These are phyloP conservation scores for Anisogramma anomala DNA, from an alignment of 2,329 filamentous ascomycete genomes.

Conservation along the genomic window DNA sequence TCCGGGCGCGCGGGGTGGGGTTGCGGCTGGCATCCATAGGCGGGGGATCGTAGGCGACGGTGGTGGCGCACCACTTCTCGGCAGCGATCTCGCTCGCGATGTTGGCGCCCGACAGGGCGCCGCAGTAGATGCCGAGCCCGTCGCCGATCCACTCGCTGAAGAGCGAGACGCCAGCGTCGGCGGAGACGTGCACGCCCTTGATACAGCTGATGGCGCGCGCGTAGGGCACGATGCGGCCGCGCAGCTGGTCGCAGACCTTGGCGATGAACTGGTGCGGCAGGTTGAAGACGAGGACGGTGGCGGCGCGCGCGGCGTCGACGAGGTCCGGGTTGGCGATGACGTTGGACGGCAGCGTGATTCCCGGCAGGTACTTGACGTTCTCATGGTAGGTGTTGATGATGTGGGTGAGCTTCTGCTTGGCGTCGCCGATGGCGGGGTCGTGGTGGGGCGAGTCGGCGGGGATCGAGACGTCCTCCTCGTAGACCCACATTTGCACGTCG, in stretches of 20 bases:
- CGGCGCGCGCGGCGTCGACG: slow-evolving; percentile 66
- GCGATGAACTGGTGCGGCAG: slow-evolving; percentile 92
- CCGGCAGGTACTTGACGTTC: slow-evolving; percentile 96
- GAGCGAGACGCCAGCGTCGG: slow-evolving; percentile 71
- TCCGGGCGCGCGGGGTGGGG: slow-evolving; percentile 45
- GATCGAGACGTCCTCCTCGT: slow-evolving; percentile 76
- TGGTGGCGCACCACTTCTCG: slow-evolving; percentile 96
- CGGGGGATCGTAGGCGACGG: slow-evolving; percentile 89
- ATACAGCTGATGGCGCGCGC: slow-evolving; percentile 94
- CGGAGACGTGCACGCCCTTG: slow-evolving; percentile 90
- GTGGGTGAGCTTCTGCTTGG: slow-evolving; percentile 74
- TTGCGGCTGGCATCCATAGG: slow-evolving; percentile 67
- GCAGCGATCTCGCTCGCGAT: slow-evolving; percentile 89
- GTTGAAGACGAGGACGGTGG: slow-evolving; percentile 91
- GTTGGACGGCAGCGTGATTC: slow-evolving; percentile 71
- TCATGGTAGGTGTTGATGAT: slow-evolving; percentile 90
- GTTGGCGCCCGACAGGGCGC: slow-evolving; percentile 89
- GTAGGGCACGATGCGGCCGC: slow-evolving; percentile 81
- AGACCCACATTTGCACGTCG: slow-evolving; percentile 98
- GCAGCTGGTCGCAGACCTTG: slow-evolving; percentile 70
- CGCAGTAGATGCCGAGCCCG: slow-evolving; percentile 88
- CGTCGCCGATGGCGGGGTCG: slow-evolving; percentile 47
- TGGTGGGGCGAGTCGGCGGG: slow-evolving; percentile 63
- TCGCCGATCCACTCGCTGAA: slow-evolving; percentile 94
- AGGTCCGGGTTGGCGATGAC: slow-evolving; percentile 74